Evolutionary conservation across 768 basidiomycete genomes (phyloP), one percentile per base, ranked within the genome.

Genomic region (Mycena maculata): DNA sequence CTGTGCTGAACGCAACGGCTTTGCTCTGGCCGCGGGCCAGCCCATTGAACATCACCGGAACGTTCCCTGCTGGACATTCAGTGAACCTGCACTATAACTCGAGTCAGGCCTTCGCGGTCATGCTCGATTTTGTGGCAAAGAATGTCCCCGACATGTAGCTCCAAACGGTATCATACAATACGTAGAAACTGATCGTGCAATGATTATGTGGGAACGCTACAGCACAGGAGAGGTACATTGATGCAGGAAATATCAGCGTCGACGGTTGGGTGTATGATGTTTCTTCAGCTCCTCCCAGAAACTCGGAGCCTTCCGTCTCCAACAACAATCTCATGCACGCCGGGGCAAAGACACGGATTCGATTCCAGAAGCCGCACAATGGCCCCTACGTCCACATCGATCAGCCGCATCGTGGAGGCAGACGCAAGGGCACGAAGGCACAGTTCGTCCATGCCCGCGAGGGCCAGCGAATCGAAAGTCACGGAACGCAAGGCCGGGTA

Each of bases 41-140:
- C 25, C 64, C 63, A 0, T 30, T 65, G 57, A 54, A 53, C 28
- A 59, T 65, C 31, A 36, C 31, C 10, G 64, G 57, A 22, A 52
- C 39, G 13, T 65, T 65, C 31, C 57, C 50, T 4, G 64, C 64
- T 13, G 64, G 64, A 3, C 64, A 65, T 47, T 59, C 57, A 13
- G 57, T 65, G 9, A 65, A 65, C 44, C 33, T 59, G 31, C 64
- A 65, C 22, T 25, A 45, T 44, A 65, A 65, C 20, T 15, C 64
- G 25, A 59, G 41, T 13, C 10, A 23, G 27, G 64, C 64, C 3
- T 65, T 65, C 41, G 49, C 56, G 2, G 50, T 39, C 16, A 65
- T 65, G 64, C 64, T 65, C n/a, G 64, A 60, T 45, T 65, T 65
- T 9, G 64, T 65, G 2, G 12, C 3, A 2, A 27, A 45, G 6